Evolutionary conservation across 495 filamentous ascomycete species (phyloP).

Genomic region (Viridothelium virens): DNA sequence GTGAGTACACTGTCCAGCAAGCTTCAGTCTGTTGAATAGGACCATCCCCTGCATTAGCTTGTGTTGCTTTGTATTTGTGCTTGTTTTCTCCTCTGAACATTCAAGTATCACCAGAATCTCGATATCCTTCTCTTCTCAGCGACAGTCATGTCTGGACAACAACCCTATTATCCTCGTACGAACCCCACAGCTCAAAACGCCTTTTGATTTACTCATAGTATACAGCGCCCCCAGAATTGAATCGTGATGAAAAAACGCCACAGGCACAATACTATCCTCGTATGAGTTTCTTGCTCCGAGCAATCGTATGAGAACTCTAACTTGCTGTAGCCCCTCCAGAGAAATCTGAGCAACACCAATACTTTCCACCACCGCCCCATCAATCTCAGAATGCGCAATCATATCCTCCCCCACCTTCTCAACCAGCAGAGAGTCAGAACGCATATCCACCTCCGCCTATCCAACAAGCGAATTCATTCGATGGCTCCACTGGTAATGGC

Average conservation of each 20-base stretch:
- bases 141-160: slow-evolving; percentile 2
- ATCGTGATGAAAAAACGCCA: neutral
- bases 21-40: no score
- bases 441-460: neutral
- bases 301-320: neutral
- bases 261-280: slow-evolving; percentile 11
- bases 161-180: slow-evolving; percentile 5
- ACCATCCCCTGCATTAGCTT: neutral
- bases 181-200: neutral
- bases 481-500: neutral
- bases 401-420: neutral
- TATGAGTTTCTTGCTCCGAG: neutral
- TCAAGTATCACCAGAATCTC: neutral
- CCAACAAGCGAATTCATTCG: neutral
- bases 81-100: neutral
- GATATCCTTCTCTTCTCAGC: neutral
- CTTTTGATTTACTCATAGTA: neutral
- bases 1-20: neutral
- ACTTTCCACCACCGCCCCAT: neutral
- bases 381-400: neutral
- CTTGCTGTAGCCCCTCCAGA: neutral
- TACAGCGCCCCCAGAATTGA: neutral
- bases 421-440: neutral
- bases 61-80: neutral
- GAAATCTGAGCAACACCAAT: slow-evolving; percentile 5